phyloP scores from a whole-genome alignment of 805 yeast species.

The Allodekkera sacchari region DNA sequence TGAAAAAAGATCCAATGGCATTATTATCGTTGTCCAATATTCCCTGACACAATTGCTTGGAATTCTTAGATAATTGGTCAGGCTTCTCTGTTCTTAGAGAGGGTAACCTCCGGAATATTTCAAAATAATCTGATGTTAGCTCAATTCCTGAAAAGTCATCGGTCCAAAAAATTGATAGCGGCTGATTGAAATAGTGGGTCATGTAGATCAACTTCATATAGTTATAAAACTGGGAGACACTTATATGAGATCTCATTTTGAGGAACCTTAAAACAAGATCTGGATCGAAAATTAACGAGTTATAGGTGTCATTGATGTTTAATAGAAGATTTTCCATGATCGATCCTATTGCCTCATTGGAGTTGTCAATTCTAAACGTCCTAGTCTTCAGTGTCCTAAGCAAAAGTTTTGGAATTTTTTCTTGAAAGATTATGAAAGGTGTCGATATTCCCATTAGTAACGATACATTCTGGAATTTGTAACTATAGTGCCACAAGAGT shows the following conservation, averaged over 20 bases:
- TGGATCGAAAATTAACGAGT: constrained; percentile 26
- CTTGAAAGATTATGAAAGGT: constrained; percentile 26
- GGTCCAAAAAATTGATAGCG: constrained; percentile 25
- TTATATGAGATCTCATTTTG: constrained; percentile 16
- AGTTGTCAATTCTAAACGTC: constrained; percentile 23
- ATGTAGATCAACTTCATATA: constrained; percentile 25
- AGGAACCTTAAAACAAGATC: constrained; percentile 20
- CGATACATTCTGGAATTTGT: constrained; percentile 10
- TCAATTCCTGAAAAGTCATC: constrained; percentile 18
- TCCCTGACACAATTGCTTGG: constrained; percentile 12
- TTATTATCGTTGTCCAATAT: constrained; percentile 14
- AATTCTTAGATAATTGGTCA: constrained; percentile 2
- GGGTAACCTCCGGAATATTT: constrained; percentile 20
- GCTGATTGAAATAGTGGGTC: constrained; percentile 27
- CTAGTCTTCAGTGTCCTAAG: constrained; percentile 16
- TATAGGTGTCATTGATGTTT: constrained; percentile 22
- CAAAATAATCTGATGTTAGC: constrained; percentile 16
- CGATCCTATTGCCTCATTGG: constrained; percentile 22
- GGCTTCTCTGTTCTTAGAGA: constrained; percentile 17
- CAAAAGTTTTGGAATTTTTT: constrained; percentile 21
- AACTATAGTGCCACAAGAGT: constrained; percentile 16
- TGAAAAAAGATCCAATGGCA: constrained; percentile 13
- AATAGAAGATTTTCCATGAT: constrained; percentile 25
- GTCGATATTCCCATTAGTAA: constrained; percentile 27
- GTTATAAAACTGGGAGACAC: constrained; percentile 22